Percentiles rank a stretch among this genome's conserved stretches.
Conservation (phyloP, 2,329 filamentous ascomycete species). For the Diplodia scrobiculata region DNA sequence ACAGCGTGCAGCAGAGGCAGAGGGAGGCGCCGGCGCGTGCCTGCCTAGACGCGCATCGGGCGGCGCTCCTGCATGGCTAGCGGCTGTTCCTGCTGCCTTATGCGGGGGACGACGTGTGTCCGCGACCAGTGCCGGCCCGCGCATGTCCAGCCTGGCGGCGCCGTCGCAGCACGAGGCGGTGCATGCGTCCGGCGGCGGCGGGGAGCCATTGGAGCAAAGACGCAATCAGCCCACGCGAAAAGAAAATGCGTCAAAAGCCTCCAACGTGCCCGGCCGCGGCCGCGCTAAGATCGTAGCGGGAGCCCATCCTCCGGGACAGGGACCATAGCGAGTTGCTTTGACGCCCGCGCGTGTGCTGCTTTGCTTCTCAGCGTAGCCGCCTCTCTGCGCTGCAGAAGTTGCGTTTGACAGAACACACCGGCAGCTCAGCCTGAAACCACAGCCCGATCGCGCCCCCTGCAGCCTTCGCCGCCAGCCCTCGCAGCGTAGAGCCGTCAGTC, state of each 20-base stretch:
- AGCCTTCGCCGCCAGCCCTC: slow-evolving; percentile 1
- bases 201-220: neutral
- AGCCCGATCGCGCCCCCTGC: slow-evolving; percentile 13
- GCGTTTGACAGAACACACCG: slow-evolving; percentile 9
- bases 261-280: slow-evolving; percentile 13
- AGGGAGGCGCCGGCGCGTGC: slow-evolving; percentile 19
- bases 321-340: neutral
- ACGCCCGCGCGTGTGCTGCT: neutral
- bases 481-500: neutral
- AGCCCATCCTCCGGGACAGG: slow-evolving; percentile 9
- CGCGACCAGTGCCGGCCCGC: neutral
- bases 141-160: neutral
- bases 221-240: slow-evolving; percentile 24
- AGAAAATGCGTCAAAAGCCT: slow-evolving; percentile 13
- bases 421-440: slow-evolving; percentile 9
- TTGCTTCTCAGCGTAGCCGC: neutral
- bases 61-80: slow-evolving; percentile 20
- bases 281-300: slow-evolving; percentile 19
- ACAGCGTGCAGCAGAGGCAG: slow-evolving; percentile 3
- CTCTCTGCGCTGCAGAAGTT: slow-evolving; percentile 11
- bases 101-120: slow-evolving; percentile 22
- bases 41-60: slow-evolving; percentile 7
- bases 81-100: slow-evolving; percentile 22
- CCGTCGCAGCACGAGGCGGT: neutral
- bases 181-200: neutral